Evolutionary conservation across 2,329 filamentous ascomycete genomes (phyloP).

Genomic region (Neopestalotiopsis rosae): DNA sequence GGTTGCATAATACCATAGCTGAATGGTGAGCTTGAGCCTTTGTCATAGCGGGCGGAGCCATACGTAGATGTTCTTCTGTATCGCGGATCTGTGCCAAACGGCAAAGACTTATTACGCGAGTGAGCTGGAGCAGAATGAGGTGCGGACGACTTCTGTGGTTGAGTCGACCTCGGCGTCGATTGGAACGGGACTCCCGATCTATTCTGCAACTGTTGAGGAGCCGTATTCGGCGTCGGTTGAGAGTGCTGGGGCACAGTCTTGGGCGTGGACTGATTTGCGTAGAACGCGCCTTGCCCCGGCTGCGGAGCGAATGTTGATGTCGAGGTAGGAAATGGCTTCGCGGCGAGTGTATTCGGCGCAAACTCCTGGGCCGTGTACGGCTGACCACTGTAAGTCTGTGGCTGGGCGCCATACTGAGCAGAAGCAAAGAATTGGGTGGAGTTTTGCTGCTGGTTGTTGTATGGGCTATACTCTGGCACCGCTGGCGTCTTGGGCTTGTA

Average conservation of each 20-base stretch:
- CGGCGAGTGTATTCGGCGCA: constrained; percentile 29
- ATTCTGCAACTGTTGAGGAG: background rate
- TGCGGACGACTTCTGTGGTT: constrained; percentile 5
- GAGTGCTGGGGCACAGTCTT: constrained; percentile 20
- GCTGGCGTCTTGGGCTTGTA: constrained; percentile 38
- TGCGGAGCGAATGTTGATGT: constrained; percentile 18
- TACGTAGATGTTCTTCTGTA: constrained; percentile 40
- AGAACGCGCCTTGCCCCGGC: constrained; percentile 9
- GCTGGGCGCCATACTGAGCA: constrained; percentile 18
- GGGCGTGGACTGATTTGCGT: constrained; percentile 15
- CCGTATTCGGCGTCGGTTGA: constrained; percentile 15
- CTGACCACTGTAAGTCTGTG: background rate
- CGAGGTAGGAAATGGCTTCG: constrained; percentile 22
- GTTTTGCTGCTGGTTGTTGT: constrained; percentile 16
- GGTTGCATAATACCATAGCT: constrained; percentile 39
- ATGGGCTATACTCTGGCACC: constrained; percentile 27
- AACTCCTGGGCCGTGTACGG: constrained; percentile 43
- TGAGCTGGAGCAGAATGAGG: constrained; percentile 25
- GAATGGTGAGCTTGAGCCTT: constrained; percentile 38
- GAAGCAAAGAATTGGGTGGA: background rate
- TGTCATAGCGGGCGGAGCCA: constrained; percentile 34
- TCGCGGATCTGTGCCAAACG: constrained; percentile 36
- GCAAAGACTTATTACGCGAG: constrained; percentile 33
- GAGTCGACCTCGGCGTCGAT: constrained; percentile 11
- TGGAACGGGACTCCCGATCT: background rate